These are phyloP conservation scores for Irpex rosettiformis DNA, from an alignment of 1,284 basidiomycete species.

Conservation along the genomic window DNA sequence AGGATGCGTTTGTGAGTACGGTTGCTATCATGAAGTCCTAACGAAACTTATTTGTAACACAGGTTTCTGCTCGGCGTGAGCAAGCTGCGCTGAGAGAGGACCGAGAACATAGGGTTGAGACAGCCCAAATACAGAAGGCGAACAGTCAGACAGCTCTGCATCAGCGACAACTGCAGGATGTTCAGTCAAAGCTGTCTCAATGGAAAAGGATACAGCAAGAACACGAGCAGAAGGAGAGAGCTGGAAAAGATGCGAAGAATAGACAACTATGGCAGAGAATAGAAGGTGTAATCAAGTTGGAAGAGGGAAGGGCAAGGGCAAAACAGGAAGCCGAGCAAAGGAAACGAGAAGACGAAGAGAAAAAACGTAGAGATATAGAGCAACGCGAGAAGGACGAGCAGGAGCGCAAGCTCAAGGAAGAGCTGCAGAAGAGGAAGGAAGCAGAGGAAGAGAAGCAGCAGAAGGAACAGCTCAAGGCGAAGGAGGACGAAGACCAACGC, in stretches of 20 bases:
- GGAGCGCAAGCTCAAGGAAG: conserved; percentile 25
- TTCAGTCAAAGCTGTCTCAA: conserved; percentile 40
- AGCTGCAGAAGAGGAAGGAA: conserved; percentile 29
- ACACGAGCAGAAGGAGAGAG: conserved; percentile 43
- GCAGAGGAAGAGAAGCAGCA: conserved; percentile 35
- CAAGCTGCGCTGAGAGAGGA: conserved; percentile 38
- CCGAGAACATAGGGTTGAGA: conserved; percentile 36
- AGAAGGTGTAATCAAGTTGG: conserved; percentile 58
- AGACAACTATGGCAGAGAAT: conserved; percentile 52
- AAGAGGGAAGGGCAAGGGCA: conserved; percentile 57
- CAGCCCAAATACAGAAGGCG: conserved; percentile 29
- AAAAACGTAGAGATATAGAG: conserved; percentile 32
- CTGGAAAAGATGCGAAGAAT: conserved; percentile 51
- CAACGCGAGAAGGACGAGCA: conserved; percentile 22
- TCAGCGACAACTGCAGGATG: conserved; percentile 45
- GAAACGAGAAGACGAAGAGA: conserved; percentile 43
- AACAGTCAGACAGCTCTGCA: conserved; percentile 37
- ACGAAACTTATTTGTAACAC: not conserved
- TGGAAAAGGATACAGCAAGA: conserved; percentile 42
- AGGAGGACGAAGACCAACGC: conserved; percentile 23
- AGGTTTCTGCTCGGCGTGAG: conserved; percentile 61
- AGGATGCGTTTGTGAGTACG: conserved; percentile 65
- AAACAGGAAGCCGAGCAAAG: conserved; percentile 50
- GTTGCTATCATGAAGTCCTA: not conserved
- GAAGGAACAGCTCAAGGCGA: not conserved